Percentiles rank a stretch among this genome's conserved stretches.
Conservation (phyloP, 139 green algal species). For the Asterochloris erici region DNA sequence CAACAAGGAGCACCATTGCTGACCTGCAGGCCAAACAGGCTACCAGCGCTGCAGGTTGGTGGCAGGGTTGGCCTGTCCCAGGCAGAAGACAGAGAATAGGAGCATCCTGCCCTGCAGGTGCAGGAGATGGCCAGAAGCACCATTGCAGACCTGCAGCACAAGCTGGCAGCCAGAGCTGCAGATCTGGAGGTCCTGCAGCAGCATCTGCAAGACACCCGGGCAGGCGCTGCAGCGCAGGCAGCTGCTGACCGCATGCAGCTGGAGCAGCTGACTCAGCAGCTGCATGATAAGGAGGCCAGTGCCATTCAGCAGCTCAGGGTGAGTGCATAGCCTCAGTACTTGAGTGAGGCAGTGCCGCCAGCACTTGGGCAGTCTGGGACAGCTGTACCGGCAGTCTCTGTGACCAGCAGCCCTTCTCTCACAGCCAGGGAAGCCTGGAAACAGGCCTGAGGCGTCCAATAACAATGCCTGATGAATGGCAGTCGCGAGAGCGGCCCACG, state of each 20-base stretch:
- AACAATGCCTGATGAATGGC: not conserved
- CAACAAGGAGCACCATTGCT: slow-evolving; percentile 57
- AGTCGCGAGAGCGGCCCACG: not conserved
- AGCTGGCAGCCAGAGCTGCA: slow-evolving; percentile 27
- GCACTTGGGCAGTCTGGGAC: not conserved
- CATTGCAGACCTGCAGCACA: slow-evolving; percentile 54
- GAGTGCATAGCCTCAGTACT: not conserved
- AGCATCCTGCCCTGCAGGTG: slow-evolving; percentile 24
- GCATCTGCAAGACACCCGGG: slow-evolving; percentile 35
- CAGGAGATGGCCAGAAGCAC: slow-evolving; percentile 58
- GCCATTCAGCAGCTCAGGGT: slow-evolving; percentile 21
- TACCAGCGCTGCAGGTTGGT: slow-evolving; percentile 29
- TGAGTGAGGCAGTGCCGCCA: not conserved
- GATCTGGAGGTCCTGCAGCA: slow-evolving; percentile 38
- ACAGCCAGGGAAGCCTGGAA: not conserved
- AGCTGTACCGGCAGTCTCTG: not conserved
- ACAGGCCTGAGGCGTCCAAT: not conserved
- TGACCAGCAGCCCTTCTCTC: not conserved
- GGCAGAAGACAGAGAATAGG: slow-evolving; percentile 15
- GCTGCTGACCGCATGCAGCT: slow-evolving; percentile 43
- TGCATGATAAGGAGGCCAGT: slow-evolving; percentile 42
- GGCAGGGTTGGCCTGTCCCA: not conserved
- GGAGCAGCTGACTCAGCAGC: slow-evolving; percentile 50
- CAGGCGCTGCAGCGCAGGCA: not conserved
- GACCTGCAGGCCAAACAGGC: slow-evolving; percentile 45